Evolutionary conservation across 805 yeast genomes (phyloP), one percentile per base, ranked within the genome.

Genomic region (Teunomyces pallodes): DNA sequence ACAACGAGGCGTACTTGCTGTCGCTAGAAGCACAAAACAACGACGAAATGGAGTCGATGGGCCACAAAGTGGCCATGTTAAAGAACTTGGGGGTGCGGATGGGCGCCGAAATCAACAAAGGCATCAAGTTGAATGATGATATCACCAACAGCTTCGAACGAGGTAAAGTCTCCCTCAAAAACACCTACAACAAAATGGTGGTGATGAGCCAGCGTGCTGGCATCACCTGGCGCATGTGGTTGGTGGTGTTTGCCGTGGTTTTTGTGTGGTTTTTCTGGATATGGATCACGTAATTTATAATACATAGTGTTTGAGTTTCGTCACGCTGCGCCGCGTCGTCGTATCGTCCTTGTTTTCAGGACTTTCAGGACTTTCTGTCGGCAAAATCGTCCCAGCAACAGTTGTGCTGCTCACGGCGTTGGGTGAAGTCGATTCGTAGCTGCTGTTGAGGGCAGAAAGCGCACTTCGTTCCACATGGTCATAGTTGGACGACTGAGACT

Each of bases 161-260:
- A 46, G 77, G 77, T 9, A 65, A 61, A 47, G 58, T 71, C 36
- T 62, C 74, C 9, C 66, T 74, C 54, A 72, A 71, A 48, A 67
- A 69, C 53, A 74, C 79, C 1, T 74, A 64, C 54, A 72, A 69
- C 55, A 59, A 62, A 47, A 74, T 74, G 79, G 64, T 74, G 42
- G 58, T 67, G 27, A 72, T 74, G 79, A 72, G 77, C 59, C 66
- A 71, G 59, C 56, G 72, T 36, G 77, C 77, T 10, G 79, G 79
- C 2, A 71, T 74, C 41, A 62, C 70, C 39, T 74, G 77, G 73
- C 60, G 64, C 45, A 69, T 70, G 75, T 74, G 79, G 79, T 57
- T 72, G 36, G 54, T 56, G 29, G 75, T 74, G 50, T 73, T 74
- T 54, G 43, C 53, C 31, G 38, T 69, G 16, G 73, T 73, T 26